Evolutionary conservation across 2,329 filamentous ascomycete genomes (phyloP).

Genomic region (Cladosporium austrohemisphaericum): DNA sequence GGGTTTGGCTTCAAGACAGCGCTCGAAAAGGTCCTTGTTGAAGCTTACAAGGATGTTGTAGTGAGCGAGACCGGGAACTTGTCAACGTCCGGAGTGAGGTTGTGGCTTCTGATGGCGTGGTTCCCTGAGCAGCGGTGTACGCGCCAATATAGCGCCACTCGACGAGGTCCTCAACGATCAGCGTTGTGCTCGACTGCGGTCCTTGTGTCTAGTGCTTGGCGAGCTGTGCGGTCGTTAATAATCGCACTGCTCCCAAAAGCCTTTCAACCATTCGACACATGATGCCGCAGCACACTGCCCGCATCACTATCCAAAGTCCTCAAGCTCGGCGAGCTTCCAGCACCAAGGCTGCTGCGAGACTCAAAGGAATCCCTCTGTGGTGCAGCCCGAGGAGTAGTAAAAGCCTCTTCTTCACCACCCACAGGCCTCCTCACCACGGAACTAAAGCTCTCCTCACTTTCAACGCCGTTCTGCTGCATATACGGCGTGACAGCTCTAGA

Average conservation of each 20-base stretch:
- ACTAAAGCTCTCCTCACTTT: conserved; percentile 26
- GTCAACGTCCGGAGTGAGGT: conserved; percentile 18
- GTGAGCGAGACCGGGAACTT: conserved; percentile 21
- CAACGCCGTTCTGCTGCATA: conserved; percentile 16
- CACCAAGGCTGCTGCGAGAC: too few species aligned
- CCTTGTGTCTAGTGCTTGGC: too few species aligned
- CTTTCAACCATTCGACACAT: background rate
- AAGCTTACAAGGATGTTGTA: conserved; percentile 31
- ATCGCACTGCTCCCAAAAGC: background rate
- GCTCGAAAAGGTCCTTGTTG: conserved; percentile 34
- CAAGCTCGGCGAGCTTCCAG: conserved; percentile 5
- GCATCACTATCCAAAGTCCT: conserved; percentile 9
- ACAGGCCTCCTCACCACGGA: conserved; percentile 22
- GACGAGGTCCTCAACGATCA: too few species aligned
- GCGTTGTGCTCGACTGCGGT: too few species aligned
- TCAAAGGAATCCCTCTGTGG: too few species aligned
- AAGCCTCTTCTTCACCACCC: background rate
- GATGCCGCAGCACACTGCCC: conserved; percentile 10
- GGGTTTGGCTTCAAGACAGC: conserved; percentile 29
- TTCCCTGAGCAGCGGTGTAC: too few species aligned
- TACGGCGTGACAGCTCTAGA: conserved; percentile 24
- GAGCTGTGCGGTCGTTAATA: background rate
- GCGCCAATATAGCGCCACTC: too few species aligned
- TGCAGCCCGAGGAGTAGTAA: background rate
- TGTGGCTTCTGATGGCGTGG: too few species aligned